A percentile compares a stretch with the other conserved stretches of the same genome.
phyloP scores from a whole-genome alignment of 2,329 filamentous ascomycete genomes.

The Acephala macrosclerotiorum region DNA sequence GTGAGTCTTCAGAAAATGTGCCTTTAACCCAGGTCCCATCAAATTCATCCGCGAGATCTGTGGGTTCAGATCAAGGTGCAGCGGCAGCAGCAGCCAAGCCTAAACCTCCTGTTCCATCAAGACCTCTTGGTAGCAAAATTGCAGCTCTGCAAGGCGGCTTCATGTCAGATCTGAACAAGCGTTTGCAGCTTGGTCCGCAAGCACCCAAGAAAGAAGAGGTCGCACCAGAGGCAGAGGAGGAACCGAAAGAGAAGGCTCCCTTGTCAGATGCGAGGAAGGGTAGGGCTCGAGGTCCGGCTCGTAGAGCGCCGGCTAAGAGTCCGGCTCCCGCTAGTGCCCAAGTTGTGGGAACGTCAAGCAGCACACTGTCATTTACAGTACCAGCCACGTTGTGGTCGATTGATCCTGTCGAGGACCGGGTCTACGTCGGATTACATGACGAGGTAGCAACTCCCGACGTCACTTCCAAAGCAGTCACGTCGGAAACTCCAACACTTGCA shows the following conservation, averaged over 20 bases:
- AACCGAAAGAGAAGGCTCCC: slow-evolving; percentile 73
- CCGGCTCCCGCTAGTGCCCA: slow-evolving; percentile 33
- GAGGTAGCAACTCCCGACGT: slow-evolving; percentile 14
- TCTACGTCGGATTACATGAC: slow-evolving; percentile 42
- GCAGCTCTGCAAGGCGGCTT: slow-evolving; percentile 90
- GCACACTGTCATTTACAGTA: slow-evolving; percentile 39
- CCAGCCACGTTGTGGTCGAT: slow-evolving; percentile 51
- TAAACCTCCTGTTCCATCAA: slow-evolving; percentile 85
- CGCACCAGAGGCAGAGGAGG: slow-evolving; percentile 59
- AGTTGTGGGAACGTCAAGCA: slow-evolving; percentile 22
- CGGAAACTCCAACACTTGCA: slow-evolving; percentile 34
- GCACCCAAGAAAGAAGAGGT: slow-evolving; percentile 77
- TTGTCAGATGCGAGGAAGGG: slow-evolving; percentile 89
- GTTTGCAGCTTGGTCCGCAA: slow-evolving; percentile 85
- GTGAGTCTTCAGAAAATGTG: slow-evolving; percentile 44
- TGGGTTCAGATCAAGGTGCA: slow-evolving; percentile 49
- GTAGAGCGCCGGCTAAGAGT: slow-evolving; percentile 68
- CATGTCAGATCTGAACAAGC: slow-evolving; percentile 90
- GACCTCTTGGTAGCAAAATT: slow-evolving; percentile 85
- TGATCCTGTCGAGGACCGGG: slow-evolving; percentile 48
- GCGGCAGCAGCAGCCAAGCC: slow-evolving; percentile 62
- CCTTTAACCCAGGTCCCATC: slow-evolving; percentile 38
- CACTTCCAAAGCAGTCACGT: slow-evolving; percentile 29
- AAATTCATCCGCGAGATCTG: slow-evolving; percentile 44
- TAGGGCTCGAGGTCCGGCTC: slow-evolving; percentile 84